Base-by-base conservation (phyloP, 768 basidiomycete genomes). In the Asterophora parasitica region DNA sequence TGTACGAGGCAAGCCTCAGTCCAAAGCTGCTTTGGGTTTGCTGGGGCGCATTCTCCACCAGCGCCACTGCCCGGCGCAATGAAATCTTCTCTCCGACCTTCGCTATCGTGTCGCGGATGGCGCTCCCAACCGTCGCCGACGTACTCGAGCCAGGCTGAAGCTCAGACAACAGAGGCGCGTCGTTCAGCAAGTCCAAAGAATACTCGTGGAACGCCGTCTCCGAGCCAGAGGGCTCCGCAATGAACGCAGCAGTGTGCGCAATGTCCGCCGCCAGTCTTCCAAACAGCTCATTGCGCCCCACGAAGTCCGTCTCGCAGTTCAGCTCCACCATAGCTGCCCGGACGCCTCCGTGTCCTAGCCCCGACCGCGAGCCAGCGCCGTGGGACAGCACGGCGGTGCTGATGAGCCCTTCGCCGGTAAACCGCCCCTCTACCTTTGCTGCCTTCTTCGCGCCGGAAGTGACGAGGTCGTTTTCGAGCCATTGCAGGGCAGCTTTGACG, bases 251-350 rank as follows among this genome's bases (percentile, higher is more conserved):
- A 1, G 89, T 92, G 56, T 88, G 83, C 12, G 91, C 86, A 55
- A 96, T 84, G 57, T 90, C 83, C 33, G 76, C 73, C 10, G 88
- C 85, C 32, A 94, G 77, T 45, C 75, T 74, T 12, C 80, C 74
- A 58, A 98, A 98, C 10, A 92, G 71, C 49, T 85, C 79, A 58
- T 91, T 94, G 54, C 89, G 71, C 17, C 83, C 90, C 23, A 98
- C 94, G 62, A 96, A 98, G 69, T 98, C 94, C 44, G 94, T 96
- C 70, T 98, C 94, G 70, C 94, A 97, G 57, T 90, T 91, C 51
- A 96, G 72, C 65, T 98, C 94, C 48, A 97, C 72, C 78, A 96
- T 87, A 15, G 86, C 83, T 9, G 88, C 92, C 31, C 89, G 79
- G 30, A 88, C 66, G 32, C 78, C 74, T 1, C 74, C 75, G 15